phyloP scores from a whole-genome alignment of 352 stramenopile genomes.

The Globisporangium cylindrosporum region DNA sequence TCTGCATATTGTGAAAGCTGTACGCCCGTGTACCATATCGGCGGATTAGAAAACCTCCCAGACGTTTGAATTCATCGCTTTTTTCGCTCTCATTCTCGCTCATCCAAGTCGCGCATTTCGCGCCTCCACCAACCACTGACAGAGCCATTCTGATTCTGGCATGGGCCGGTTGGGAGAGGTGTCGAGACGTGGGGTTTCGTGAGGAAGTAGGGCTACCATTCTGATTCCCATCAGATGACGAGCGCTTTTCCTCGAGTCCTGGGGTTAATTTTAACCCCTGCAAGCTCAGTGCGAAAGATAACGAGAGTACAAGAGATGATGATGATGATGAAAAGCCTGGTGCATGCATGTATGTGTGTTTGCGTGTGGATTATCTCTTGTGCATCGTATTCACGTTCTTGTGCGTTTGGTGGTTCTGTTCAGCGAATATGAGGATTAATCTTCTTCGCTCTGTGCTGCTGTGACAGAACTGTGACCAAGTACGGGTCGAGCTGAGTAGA shows the following conservation, averaged over 20 bases:
- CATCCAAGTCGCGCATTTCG: neutral
- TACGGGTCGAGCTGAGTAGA: conserved; percentile 16
- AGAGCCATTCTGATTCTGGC: neutral
- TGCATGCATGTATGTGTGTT: neutral
- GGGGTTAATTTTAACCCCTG: conserved; percentile 4
- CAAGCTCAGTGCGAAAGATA: neutral
- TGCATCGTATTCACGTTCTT: conserved; percentile 13
- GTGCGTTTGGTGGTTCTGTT: conserved; percentile 8
- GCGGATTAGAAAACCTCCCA: conserved; percentile 1
- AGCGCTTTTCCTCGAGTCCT: neutral
- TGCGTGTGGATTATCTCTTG: neutral
- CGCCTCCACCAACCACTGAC: neutral
- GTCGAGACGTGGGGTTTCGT: neutral
- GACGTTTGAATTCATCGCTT: conserved; percentile 11
- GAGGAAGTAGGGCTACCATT: neutral
- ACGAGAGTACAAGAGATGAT: neutral
- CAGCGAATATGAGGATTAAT: conserved; percentile 15
- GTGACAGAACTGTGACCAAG: conserved; percentile 10
- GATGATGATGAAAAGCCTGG: neutral
- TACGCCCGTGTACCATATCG: neutral
- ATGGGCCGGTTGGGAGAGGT: neutral
- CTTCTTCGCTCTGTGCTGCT: conserved; percentile 13
- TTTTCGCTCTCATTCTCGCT: conserved; percentile 2
- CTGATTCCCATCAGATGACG: conserved; percentile 9
- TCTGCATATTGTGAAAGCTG: conserved; percentile 4